Conservation (phyloP, 257 asterid species). For the Mentha longifolia region DNA sequence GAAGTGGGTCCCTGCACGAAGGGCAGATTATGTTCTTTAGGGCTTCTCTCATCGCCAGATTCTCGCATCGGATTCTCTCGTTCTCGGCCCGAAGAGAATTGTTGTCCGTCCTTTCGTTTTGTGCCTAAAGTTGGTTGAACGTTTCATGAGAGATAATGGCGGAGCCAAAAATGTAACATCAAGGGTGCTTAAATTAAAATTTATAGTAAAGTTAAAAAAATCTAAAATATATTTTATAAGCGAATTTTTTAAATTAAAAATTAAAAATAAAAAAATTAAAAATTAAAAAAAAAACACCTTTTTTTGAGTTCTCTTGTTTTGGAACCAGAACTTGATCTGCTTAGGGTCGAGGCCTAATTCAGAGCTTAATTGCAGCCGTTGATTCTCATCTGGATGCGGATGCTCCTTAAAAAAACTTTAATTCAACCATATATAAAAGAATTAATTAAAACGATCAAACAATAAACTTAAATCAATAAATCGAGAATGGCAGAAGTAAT, state of each 20-base stretch:
- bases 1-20: constrained; percentile 35
- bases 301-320: constrained; percentile 58
- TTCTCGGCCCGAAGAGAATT: constrained; percentile 46
- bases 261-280: too few relatives aligned
- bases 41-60: constrained; percentile 45
- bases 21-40: constrained; percentile 39
- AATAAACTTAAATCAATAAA: too few relatives aligned
- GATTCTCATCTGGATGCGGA: constrained; percentile 55
- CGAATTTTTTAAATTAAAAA: too few relatives aligned
- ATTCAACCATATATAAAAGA: not conserved
- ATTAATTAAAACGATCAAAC: not conserved
- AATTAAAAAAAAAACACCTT: constrained; percentile 37
- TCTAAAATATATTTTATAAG: too few relatives aligned
- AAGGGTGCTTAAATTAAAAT: too few relatives aligned
- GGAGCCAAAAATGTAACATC: too few relatives aligned
- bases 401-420: constrained; percentile 46
- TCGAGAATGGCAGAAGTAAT: too few relatives aligned
- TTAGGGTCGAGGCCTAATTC: constrained; percentile 51
- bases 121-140: constrained; percentile 33
- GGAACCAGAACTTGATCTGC: constrained; percentile 67
- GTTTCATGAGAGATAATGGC: too few relatives aligned
- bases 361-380: constrained; percentile 42
- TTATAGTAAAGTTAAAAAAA: too few relatives aligned
- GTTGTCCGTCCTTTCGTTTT: constrained; percentile 47
- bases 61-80: constrained; percentile 48